These are phyloP conservation scores for Hanseniaspora meyeri DNA, from an alignment of 805 yeast species.

Conservation along the genomic window DNA sequence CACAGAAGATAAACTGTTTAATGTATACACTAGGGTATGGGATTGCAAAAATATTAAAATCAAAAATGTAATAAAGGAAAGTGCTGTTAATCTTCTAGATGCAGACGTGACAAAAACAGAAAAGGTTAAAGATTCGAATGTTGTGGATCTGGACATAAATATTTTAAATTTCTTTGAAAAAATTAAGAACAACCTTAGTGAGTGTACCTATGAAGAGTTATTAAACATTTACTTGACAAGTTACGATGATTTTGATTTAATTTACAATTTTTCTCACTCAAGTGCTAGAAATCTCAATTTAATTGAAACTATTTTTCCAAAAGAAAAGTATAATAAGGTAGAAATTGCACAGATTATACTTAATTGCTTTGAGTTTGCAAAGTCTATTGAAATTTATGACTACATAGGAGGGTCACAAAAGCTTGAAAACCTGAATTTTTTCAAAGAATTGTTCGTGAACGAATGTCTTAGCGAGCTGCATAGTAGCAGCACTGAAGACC, in stretches of 20 bases:
- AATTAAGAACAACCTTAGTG: background rate
- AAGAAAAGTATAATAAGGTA: background rate
- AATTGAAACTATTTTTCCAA: background rate
- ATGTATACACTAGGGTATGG: conserved; percentile 2
- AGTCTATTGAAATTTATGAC: background rate
- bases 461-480: conserved; percentile 62
- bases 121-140: too few relatives aligned
- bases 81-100: background rate
- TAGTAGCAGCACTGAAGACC: conserved; percentile 31
- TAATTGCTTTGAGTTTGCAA: background rate
- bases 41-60: conserved; percentile 1
- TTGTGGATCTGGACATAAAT: background rate
- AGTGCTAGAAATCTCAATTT: background rate
- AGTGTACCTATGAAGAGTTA: background rate
- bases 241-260: background rate
- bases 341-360: background rate
- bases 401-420: conserved; percentile 16
- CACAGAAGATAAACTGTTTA: conserved; percentile 5
- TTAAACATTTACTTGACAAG: background rate
- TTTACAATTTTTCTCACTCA: background rate
- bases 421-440: conserved; percentile 19
- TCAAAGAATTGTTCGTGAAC: conserved; percentile 52
- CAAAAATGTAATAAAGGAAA: background rate
- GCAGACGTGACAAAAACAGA: background rate
- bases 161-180: background rate